Base-by-base conservation (phyloP, 768 basidiomycete genomes). In the Cystofilobasidium capitatum region DNA sequence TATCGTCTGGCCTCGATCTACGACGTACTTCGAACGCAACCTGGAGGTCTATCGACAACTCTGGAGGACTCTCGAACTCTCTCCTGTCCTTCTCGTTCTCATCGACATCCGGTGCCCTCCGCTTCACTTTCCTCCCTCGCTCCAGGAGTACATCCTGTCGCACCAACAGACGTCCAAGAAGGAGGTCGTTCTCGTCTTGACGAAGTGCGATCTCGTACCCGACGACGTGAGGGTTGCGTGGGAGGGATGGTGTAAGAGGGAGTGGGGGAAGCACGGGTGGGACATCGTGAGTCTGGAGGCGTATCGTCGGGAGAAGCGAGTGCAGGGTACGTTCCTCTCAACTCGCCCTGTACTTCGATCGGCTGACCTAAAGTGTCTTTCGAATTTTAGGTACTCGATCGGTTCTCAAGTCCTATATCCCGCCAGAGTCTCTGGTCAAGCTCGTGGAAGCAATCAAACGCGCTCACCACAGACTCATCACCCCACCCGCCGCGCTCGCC, bases 391-490 rank as follows among this genome's bases (percentile, higher is more conserved):
- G 75, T 29, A 73, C 75, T 0, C 66, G 71, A 54, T 49, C 71
- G 3, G 68, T 70, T 24, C 70, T 73, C 62, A 82, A 86, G 73
- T 87, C 91, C 8, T 81, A 83, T 71, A 81, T 96, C 2, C 87
- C 89, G 0, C 79, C 80, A 1, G 77, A 79, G 1, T 88, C 88
- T 62, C 82, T 88, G 68, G 78, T 81, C 40, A 81, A 81, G 7
- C 80, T 94, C 2, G 82, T 94, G 6, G 73, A 80, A 20, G 83
- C 87, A 0, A 82, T 97, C 60, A 81, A 79, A 65, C 80, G 81
- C 33, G 82, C 85, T 3, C 90, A 96, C 71, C 73, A 79, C 12
- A 82, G 85, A 63, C 79, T 94, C 64, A 76, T 88, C 4, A 76
- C 81, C 59, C 89, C 89, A 3, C 89, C 91, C 0, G 81, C 81